Evolutionary conservation across 179 eudicot species (phyloP).

Genomic region (Beta corolliflora): DNA sequence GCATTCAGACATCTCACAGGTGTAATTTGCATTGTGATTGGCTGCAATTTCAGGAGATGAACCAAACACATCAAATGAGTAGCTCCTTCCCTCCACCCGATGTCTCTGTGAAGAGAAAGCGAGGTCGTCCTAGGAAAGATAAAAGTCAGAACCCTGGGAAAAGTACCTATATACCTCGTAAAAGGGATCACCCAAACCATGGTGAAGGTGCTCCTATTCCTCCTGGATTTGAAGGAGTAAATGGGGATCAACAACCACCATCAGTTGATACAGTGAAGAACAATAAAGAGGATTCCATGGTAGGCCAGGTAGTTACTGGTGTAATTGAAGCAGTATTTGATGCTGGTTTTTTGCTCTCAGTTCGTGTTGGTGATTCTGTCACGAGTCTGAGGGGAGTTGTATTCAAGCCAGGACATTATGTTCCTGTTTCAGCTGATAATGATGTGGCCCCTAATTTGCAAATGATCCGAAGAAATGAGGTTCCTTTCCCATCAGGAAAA

Average conservation of each 20-base stretch:
- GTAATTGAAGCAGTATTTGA: slow-evolving; percentile 79
- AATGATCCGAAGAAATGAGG: slow-evolving; percentile 67
- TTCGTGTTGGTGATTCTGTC: slow-evolving; percentile 67
- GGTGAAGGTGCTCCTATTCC: slow-evolving; percentile 39
- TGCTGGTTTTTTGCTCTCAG: slow-evolving; percentile 77
- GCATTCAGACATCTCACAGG: slow-evolving; percentile 23
- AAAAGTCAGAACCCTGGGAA: slow-evolving; percentile 36
- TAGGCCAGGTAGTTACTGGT: slow-evolving; percentile 78
- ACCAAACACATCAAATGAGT: slow-evolving; percentile 44
- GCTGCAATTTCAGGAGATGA: slow-evolving; percentile 40
- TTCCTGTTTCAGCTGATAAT: slow-evolving; percentile 74
- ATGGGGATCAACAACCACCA: slow-evolving; percentile 38
- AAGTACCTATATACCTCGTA: slow-evolving; percentile 18
- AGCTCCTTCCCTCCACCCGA: slow-evolving; percentile 30
- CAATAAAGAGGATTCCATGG: slow-evolving; percentile 35
- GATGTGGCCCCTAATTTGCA: slow-evolving; percentile 81
- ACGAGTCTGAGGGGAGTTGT: slow-evolving; percentile 75
- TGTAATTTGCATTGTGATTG: neutral
- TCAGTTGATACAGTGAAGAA: slow-evolving; percentile 37
- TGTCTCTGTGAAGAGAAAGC: slow-evolving; percentile 55
- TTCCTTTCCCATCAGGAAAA: slow-evolving; percentile 48
- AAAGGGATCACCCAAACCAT: slow-evolving; percentile 22
- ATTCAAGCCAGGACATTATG: slow-evolving; percentile 84
- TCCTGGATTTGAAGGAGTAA: slow-evolving; percentile 47
- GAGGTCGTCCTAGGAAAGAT: slow-evolving; percentile 94